phyloP scores from a whole-genome alignment of 1,284 basidiomycete genomes.

The Stygiomarasmius scandens region DNA sequence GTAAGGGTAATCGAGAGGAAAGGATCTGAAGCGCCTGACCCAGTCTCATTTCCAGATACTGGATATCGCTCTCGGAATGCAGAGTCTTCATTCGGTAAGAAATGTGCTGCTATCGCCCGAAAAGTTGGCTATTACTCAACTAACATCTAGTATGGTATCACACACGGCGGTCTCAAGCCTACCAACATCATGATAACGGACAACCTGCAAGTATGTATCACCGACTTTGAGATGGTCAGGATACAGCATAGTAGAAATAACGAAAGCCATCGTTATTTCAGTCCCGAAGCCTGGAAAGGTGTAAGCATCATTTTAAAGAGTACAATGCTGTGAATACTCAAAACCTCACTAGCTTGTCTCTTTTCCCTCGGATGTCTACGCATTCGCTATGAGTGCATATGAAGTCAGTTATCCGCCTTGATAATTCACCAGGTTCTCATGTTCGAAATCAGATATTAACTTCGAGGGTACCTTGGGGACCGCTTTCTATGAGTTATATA shows the following conservation, averaged over 20 bases:
- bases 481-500: slow-evolving; percentile 26
- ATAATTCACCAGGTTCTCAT: neutral
- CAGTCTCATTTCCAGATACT: neutral
- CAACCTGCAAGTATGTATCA: slow-evolving; percentile 20
- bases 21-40: too few relatives aligned
- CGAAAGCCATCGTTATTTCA: slow-evolving; percentile 27
- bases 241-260: slow-evolving; percentile 19
- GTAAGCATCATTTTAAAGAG: slow-evolving; percentile 16
- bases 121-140: neutral
- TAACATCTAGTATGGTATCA: neutral
- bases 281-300: slow-evolving; percentile 32
- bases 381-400: slow-evolving; percentile 27
- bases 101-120: neutral
- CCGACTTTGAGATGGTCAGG: slow-evolving; percentile 27
- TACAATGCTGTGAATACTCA: neutral
- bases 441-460: slow-evolving; percentile 22
- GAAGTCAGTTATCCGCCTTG: slow-evolving; percentile 18
- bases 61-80: slow-evolving; percentile 26
- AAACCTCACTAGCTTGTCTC: slow-evolving; percentile 19
- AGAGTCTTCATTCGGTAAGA: slow-evolving; percentile 26
- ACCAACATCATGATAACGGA: slow-evolving; percentile 8
- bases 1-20: slow-evolving; percentile 13
- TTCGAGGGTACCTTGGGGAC: slow-evolving; percentile 26
- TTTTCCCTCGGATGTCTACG: slow-evolving; percentile 26
- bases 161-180: slow-evolving; percentile 7